Evolutionary conservation across 2,329 filamentous ascomycete genomes (phyloP), one percentile per base, ranked within the genome.

Genomic region (Cercospora janseana): DNA sequence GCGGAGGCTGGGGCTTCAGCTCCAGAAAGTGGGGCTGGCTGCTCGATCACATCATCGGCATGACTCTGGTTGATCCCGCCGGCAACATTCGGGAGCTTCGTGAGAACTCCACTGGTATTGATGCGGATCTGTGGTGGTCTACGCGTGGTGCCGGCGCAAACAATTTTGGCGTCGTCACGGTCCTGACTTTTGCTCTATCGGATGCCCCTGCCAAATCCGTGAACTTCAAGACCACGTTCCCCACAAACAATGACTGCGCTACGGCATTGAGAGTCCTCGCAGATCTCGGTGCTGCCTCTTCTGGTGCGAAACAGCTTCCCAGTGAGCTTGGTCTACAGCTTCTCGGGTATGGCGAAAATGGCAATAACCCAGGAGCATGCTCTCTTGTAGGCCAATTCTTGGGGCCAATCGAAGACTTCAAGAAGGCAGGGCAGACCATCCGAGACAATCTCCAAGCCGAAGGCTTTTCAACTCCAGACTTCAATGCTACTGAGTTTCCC

Each of bases 111-210:
- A 35, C 10, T 6, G 46, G 42, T 13, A 12, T 24, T 8, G 49
- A 57, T 44, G 28, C 6, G 10, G 55, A 55, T 7, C n/a, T 57
- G 7, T 57, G 55, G 55, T 57, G 52, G 49, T 52, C 42, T n/a
- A 34, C 53, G 27, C 42, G 55, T 4, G 55, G 55, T 13, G 49
- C 55, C 20, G 52, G 55, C 6, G 46, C 55, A 5, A 57, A 55
- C 41, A 55, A 57, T 13, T 55, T 57, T 29, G 55, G 55, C 7
- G 49, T 53, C 3, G 49, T 57, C 3, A 53, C 52, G 3, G 27
- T 23, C 28, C 28, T 53, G 18, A 51, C 49, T 2, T 49, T 57
- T 12, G 20, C 27, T 3, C 27, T 55, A 6, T 26, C 28, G 20
- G 43, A 48, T 15, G 52, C 52, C 12, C 55, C 55, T 2, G 10